Evolutionary conservation across 768 basidiomycete genomes (phyloP), one percentile per base, ranked within the genome.

Genomic region (Rhodosporidiobolus sp.): DNA sequence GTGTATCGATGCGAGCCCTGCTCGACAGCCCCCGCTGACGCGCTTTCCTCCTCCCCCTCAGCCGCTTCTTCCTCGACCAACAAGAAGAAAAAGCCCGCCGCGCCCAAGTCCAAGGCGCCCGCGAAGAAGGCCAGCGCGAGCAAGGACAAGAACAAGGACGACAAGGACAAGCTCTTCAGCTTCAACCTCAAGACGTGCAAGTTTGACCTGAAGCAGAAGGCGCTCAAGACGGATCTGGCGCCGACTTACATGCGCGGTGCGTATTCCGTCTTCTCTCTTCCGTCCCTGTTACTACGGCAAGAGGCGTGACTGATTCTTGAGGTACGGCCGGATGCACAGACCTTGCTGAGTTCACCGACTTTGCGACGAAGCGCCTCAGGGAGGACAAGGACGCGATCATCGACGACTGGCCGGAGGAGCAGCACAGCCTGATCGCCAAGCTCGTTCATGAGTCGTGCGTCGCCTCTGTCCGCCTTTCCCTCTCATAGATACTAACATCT

Each of bases 221-320:
- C 69, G 35, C 46, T 74, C 24, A 48, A 61, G 10, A 6, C 56
- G 9, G 57, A 65, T 4, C 24, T 28, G 1, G 58, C 58, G 38
- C 89, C 89, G 11, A 90, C 91, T 79, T 91, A 90, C 24, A 84
- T 92, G 77, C 88, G 89, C 85, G 90, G 91, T 89, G 69, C 59
- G 84, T 79, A 48, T 46, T 4, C 49, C 17, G 6, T 3, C 38
- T 32, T 63, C 61, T 19, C 53, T 4, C 2, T n/a, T 45, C 22
- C 8, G 24, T 28, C 35, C 32, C 43, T 48, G 2, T 30, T 19
- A 46, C 3, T 24, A 45, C 43, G 17, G 5, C 7, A 30, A 9
- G 24, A 19, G 4, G 35, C 57, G 38, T 4, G 4, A 28, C 12
- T 32, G 58, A 12, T 49, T 7, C 16, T 4, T 45, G n/a, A 45